These are phyloP conservation scores for Hypericum perforatum DNA, from an alignment of 345 rosid species.

Conservation along the genomic window DNA sequence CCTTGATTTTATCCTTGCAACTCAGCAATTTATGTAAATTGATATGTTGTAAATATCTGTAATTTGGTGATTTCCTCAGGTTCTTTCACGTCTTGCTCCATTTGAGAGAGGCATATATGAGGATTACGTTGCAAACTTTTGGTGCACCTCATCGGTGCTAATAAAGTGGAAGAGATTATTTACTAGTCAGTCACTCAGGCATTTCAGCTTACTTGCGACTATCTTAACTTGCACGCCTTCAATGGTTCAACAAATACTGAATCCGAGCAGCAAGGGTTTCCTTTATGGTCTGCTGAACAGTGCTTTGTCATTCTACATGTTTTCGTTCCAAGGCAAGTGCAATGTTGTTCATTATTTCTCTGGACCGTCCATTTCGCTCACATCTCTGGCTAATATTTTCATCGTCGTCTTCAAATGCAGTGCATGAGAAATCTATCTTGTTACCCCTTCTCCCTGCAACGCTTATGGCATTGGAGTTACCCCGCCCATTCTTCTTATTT, in stretches of 20 bases:
- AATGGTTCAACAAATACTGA: slow-evolving; percentile 71
- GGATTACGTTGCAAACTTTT: slow-evolving; percentile 93
- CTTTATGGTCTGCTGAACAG: slow-evolving; percentile 65
- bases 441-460: slow-evolving; percentile 86
- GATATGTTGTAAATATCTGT: not conserved
- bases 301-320: slow-evolving; percentile 75
- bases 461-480: slow-evolving; percentile 54
- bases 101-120: slow-evolving; percentile 96
- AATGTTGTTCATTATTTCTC: not conserved
- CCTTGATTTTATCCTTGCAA: too few relatives aligned
- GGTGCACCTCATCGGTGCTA: slow-evolving; percentile 75
- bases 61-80: slow-evolving; percentile 33
- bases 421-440: slow-evolving; percentile 92
- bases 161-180: slow-evolving; percentile 82
- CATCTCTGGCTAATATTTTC: slow-evolving; percentile 7
- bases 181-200: slow-evolving; percentile 43
- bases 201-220: slow-evolving; percentile 54
- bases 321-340: slow-evolving; percentile 75
- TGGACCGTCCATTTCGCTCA: not conserved
- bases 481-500: slow-evolving; percentile 37
- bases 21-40: too few relatives aligned
- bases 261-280: slow-evolving; percentile 78
- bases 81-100: slow-evolving; percentile 85
- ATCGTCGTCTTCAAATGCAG: slow-evolving; percentile 33
- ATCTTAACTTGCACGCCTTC: slow-evolving; percentile 65